Evolutionary conservation across 139 green algal species (phyloP), one percentile per base, ranked within the genome.

Genomic region (Chlorella ohadii): DNA sequence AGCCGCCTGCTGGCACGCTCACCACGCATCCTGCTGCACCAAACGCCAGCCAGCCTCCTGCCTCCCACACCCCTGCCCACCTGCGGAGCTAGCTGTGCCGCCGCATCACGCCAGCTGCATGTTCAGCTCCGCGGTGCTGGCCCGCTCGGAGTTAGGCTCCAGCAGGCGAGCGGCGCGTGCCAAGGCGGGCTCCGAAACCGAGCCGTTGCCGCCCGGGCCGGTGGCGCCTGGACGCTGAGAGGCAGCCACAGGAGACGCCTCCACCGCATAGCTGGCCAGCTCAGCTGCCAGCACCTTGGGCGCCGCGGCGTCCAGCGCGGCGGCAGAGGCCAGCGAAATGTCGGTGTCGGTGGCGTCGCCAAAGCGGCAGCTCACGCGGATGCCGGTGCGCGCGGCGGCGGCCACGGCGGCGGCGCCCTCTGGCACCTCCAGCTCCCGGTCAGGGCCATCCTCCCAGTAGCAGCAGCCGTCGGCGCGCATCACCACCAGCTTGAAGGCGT

Each of bases 401-500:
- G 63, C 63, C 27, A 70, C 63, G 25, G 63, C 63, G 63, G 63
- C 63, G 17, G 63, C 63, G 63, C 63, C 63, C 25, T 34, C 63
- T 5, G 63, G 63, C 63, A 70, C 63, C 27, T 70, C 63, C 63
- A 70, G 63, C 63, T 70, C 63, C 27, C 63, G 63, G 25, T 70
- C 63, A 3, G 63, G 63, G 25, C 63, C 63, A 4, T 70, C 63
- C 63, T 70, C 63, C 25, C 25, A 70, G 63, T 33, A 70, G 27
- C 19, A 23, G 25, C 19, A 23, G 63, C 63, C 63, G 28, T 70
- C 63, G 19, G 25, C 19, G 63, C 63, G 63, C 63, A 70, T 16
- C 63, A 70, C 63, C 27, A 27, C 63, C 63, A 70, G 63, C 63
- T 70, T 70, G 63, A 70, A 70, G 63, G 25, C 28, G 63, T 70